These are phyloP conservation scores for Solanum tacnaense DNA, from an alignment of 257 asterid genomes.

Conservation along the genomic window DNA sequence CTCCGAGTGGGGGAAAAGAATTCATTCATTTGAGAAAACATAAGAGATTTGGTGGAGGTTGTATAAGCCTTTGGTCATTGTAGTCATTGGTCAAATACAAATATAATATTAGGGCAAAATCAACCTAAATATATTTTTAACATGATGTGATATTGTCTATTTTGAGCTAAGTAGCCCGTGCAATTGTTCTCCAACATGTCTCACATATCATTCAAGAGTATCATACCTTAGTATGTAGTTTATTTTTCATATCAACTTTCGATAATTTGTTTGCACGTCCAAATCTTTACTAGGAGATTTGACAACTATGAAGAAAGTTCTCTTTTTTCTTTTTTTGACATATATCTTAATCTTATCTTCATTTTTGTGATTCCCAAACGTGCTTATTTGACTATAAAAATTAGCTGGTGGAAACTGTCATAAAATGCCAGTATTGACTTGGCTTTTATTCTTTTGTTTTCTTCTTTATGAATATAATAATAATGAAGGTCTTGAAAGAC, in stretches of 20 bases:
- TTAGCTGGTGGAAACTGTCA: neutral
- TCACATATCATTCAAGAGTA: neutral
- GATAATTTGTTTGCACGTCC: neutral
- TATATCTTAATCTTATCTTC: neutral
- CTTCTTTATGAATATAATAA: neutral
- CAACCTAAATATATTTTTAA: neutral
- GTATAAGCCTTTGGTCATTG: neutral
- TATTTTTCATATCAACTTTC: neutral
- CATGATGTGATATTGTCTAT: neutral
- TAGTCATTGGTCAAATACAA: neutral
- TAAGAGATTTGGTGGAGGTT: neutral
- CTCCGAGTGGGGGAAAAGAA: neutral
- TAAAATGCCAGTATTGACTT: neutral
- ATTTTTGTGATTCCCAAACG: neutral
- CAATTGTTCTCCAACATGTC: neutral
- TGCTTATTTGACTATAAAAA: neutral
- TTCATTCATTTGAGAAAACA: neutral
- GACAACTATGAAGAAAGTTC: neutral
- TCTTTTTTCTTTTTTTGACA: neutral
- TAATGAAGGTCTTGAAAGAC: neutral
- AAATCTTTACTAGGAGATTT: neutral
- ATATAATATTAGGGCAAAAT: neutral
- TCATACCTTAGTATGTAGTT: neutral
- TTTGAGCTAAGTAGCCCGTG: neutral
- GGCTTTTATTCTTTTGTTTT: neutral